Percentiles rank a stretch among this genome's conserved stretches.
phyloP scores from a whole-genome alignment of 352 stramenopile species.

The Peronospora belbahrii region DNA sequence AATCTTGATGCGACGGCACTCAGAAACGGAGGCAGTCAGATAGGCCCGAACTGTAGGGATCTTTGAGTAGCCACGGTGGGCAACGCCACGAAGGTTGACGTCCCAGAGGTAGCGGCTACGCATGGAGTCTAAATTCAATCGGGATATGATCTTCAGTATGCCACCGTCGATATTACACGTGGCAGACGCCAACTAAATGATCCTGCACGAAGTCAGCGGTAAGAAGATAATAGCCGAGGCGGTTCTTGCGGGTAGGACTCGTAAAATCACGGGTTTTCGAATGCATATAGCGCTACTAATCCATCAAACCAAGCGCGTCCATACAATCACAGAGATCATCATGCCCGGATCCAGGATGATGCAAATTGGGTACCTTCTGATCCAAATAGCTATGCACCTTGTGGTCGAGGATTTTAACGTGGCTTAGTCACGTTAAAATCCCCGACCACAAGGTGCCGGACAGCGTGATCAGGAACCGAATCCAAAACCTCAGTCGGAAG shows the following conservation, averaged over 20 bases:
- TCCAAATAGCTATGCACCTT: too few species aligned
- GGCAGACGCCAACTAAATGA: conserved; percentile 1
- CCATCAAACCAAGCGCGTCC: conserved; percentile 3
- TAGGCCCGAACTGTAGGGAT: neutral
- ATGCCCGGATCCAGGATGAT: neutral
- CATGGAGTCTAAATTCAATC: conserved; percentile 1
- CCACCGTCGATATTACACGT: conserved; percentile 9
- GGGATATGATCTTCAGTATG: conserved; percentile 12
- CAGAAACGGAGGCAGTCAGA: neutral
- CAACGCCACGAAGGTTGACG: conserved; percentile 1
- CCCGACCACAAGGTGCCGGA: too few species aligned
- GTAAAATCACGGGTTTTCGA: conserved; percentile 4
- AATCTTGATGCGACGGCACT: neutral
- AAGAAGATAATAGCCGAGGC: conserved; percentile 12
- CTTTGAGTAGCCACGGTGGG: conserved; percentile 2
- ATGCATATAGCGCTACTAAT: conserved; percentile 6
- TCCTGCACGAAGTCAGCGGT: conserved; percentile 7
- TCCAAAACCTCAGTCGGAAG: neutral
- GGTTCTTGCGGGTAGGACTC: conserved; percentile 2
- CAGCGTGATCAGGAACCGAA: too few species aligned
- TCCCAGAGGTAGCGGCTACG: neutral
- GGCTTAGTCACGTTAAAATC: too few species aligned
- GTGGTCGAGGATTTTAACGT: too few species aligned
- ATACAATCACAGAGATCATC: conserved; percentile 9
- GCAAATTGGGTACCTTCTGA: neutral